phyloP scores from a whole-genome alignment of 495 filamentous ascomycete species.

The Baudoinia panamericana region DNA sequence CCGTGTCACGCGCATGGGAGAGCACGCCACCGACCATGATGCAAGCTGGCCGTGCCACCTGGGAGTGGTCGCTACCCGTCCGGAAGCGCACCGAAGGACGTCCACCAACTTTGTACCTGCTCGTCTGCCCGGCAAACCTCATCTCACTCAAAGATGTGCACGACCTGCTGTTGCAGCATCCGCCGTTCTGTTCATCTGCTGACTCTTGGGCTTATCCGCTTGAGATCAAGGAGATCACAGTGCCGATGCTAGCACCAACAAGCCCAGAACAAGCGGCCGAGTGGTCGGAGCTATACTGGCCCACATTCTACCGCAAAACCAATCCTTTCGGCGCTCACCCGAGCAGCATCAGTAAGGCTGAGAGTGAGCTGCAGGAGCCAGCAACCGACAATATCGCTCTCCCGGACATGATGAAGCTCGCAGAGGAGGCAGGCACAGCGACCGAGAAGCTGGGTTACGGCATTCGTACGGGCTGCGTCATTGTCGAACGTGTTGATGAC shows the following conservation, averaged over 20 bases:
- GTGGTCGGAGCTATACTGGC: conserved; percentile 76
- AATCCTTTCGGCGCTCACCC: conserved; percentile 67
- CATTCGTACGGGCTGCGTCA: conserved; percentile 63
- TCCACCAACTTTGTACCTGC: conserved; percentile 27
- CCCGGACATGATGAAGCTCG: conserved; percentile 54
- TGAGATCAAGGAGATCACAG: conserved; percentile 40
- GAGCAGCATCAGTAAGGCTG: conserved; percentile 39
- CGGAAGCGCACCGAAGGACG: conserved; percentile 1
- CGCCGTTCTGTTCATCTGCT: conserved; percentile 15
- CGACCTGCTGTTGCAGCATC: conserved; percentile 8
- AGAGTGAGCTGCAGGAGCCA: conserved; percentile 40
- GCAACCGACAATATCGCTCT: conserved; percentile 28
- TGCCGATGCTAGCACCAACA: conserved; percentile 65
- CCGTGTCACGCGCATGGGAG: conserved; percentile 15
- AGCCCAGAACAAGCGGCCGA: conserved; percentile 57
- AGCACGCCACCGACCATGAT: conserved; percentile 10
- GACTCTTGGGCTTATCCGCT: conserved; percentile 26
- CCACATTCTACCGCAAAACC: conserved; percentile 69
- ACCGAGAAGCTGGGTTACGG: conserved; percentile 45
- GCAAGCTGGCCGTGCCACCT: conserved; percentile 2
- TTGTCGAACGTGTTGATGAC: conserved; percentile 45
- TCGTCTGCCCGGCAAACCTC: conserved; percentile 32
- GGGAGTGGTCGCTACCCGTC: conserved; percentile 6
- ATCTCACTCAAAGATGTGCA: conserved; percentile 36
- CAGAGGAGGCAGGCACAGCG: conserved; percentile 47